Evolutionary conservation across 176 grass and related monocot genomes (phyloP), one percentile per base, ranked within the genome.

Genomic region (Aegilops tauschii): DNA sequence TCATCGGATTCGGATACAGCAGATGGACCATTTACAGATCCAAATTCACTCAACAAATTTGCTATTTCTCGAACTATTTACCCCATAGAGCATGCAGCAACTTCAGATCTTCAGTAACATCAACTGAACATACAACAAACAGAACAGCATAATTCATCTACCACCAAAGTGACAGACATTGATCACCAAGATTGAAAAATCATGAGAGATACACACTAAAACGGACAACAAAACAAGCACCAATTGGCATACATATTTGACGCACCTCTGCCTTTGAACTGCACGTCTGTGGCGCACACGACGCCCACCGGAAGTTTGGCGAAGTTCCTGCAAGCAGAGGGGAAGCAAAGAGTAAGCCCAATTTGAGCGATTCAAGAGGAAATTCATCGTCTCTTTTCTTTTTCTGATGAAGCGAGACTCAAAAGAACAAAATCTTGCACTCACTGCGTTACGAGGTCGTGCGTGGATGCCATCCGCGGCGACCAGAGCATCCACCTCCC

Each of bases 261-360:
- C 90, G 72, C 31, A 94, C 96, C 96, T 94, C 96, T 93, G 91
- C 96, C 96, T 88, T 93, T 96, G 85, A 90, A 88, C 77, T 98
- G 96, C 47, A 91, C 68, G 16, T 94, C 93, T 2, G 96, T 79
- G 28, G 94, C 78, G 62, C 96, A 98, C 8, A 94, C 96, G 20
- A 85, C 88, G 81, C 96, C 96, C 23, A 94, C 70, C 9, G 96
- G 96, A 4, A 98, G 90, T 72, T 94, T 94, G 20, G 61, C 75
- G 72, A 96, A 96, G 61, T 98, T 98, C 85, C 96, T 98, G 79
- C 67, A 21, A 65, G 69, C 37, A 80, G 78, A 30, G 4, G 78
- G 23, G 23, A 65, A 14, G 8, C 78, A 80, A 11, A 32, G 52
- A 32, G 69, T 20, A 34, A 72, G 3, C 49, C 21, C 61, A 87